A percentile compares a stretch with the other conserved stretches of the same genome.
Conservation (phyloP, 2,329 filamentous ascomycete species). For the Fusarium nodosum region DNA sequence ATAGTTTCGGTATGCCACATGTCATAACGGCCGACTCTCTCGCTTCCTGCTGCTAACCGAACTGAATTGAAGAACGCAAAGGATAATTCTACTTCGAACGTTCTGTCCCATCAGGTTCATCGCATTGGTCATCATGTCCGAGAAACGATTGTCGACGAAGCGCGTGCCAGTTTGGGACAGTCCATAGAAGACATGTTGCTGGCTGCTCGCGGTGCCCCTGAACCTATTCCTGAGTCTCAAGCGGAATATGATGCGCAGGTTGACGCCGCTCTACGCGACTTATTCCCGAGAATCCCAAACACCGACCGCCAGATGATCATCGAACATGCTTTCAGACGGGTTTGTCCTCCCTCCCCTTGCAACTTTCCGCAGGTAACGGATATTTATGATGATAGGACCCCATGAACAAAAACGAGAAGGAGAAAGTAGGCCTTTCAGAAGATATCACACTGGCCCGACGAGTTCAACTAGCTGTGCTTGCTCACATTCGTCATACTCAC, state of each 20-base stretch:
- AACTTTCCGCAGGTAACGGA: conserved; percentile 15
- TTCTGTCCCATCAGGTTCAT: conserved; percentile 67
- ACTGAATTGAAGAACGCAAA: conserved; percentile 50
- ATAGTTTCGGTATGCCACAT: conserved; percentile 70
- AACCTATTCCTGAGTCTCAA: conserved; percentile 72
- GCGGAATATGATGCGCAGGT: conserved; percentile 72
- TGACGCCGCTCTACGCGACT: conserved; percentile 71
- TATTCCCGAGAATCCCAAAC: conserved; percentile 75
- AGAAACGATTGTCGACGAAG: conserved; percentile 70
- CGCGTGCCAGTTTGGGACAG: conserved; percentile 53
- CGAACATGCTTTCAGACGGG: conserved; percentile 73
- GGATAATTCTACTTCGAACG: conserved; percentile 51
- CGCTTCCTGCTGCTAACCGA: conserved; percentile 24
- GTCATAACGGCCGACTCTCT: neutral
- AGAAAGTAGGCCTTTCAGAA: conserved; percentile 69
- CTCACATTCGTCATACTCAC: conserved; percentile 76
- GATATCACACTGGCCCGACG: conserved; percentile 71
- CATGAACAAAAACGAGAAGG: conserved; percentile 65
- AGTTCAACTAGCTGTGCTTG: conserved; percentile 74
- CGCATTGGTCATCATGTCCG: conserved; percentile 73
- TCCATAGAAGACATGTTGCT: conserved; percentile 41
- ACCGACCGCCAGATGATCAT: conserved; percentile 74
- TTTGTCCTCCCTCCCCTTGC: conserved; percentile 54
- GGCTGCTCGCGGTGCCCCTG: conserved; percentile 57
- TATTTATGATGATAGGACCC: conserved; percentile 58